Evolutionary conservation across 352 stramenopile species (phyloP), one percentile per base, ranked within the genome.

Genomic region (Albugo laibachii): DNA sequence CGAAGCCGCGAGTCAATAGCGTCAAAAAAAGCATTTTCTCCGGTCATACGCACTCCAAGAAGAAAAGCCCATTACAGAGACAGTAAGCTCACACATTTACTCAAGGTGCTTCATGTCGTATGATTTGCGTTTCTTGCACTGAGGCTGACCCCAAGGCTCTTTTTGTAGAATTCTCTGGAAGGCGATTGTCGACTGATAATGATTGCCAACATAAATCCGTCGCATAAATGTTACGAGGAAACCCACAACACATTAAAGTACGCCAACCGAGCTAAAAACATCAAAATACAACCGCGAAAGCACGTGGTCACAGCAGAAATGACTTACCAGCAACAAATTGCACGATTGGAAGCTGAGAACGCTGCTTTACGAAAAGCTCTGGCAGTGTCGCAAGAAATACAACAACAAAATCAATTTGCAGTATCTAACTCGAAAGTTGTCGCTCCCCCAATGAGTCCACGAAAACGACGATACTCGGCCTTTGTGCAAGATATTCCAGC

Each of bases 241-340:
- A 89, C 76, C 1, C 68, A 92, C 48, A 94, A 93, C 56, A 94
- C 81, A 11, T 62, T 94, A 15, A 94, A 94, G 63, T 80, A 77
- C 43, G 81, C 81, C 8, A 92, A 92, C 39, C 66, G 81, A 13
- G 81, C 81, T 20, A 94, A 93, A 57, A 89, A 91, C 50, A 93
- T 94, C 59, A 89, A 92, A 52, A 93, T 83, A 27, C 70, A 78
- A 11, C 73, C 80, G 1, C 80, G 78, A 50, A 68, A 69, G 57
- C 82, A 94, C 53, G 75, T 93, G 36, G 63, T 93, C 47, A 86
- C 67, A 2, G 65, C 64, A 2, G 67, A 76, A 31, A 79, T 79
- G 67, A 76, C 64, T 16, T 69, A 72, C 44, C 57, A 74, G 20
- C 67, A 79, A 47, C 67, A 65, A 12, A 67, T 74, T 20, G 67